Conservation (phyloP, 2,329 filamentous ascomycete species). For the Xylaria sp. region DNA sequence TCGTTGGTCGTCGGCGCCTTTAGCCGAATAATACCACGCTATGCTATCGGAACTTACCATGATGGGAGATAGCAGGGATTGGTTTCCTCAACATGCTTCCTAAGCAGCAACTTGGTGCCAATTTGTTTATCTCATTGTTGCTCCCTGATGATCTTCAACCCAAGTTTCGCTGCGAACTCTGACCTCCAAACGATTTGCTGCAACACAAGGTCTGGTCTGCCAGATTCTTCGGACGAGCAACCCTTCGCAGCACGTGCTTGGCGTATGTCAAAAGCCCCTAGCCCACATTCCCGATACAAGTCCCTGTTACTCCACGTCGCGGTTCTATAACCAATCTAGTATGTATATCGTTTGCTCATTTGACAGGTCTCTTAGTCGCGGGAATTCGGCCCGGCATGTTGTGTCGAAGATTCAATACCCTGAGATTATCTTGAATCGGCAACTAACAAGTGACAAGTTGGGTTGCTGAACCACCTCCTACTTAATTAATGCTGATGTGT, state of each 20-base stretch:
- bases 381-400: slow-evolving; percentile 6
- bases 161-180: slow-evolving; percentile 1
- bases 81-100: not conserved
- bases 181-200: slow-evolving; percentile 6
- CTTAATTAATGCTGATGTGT: not conserved
- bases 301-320: slow-evolving; percentile 1
- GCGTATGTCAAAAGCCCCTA: slow-evolving; percentile 21
- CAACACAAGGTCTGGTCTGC: slow-evolving; percentile 1
- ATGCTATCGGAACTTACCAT: slow-evolving; percentile 15
- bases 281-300: slow-evolving; percentile 18
- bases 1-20: slow-evolving; percentile 39
- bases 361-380: slow-evolving; percentile 5
- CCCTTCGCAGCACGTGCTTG: slow-evolving; percentile 7
- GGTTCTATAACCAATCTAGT: not conserved
- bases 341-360: not conserved
- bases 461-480: not conserved
- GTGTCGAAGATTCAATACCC: not conserved
- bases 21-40: slow-evolving; percentile 27
- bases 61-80: slow-evolving; percentile 21
- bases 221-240: slow-evolving; percentile 17
- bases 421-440: not conserved
- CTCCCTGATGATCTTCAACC: slow-evolving; percentile 20
- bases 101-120: not conserved
- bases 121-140: slow-evolving; percentile 14
- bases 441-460: not conserved